Evolutionary conservation across 371 early-diverging fungal genomes (phyloP).

Genomic region (Lichtheimia ramosa): DNA sequence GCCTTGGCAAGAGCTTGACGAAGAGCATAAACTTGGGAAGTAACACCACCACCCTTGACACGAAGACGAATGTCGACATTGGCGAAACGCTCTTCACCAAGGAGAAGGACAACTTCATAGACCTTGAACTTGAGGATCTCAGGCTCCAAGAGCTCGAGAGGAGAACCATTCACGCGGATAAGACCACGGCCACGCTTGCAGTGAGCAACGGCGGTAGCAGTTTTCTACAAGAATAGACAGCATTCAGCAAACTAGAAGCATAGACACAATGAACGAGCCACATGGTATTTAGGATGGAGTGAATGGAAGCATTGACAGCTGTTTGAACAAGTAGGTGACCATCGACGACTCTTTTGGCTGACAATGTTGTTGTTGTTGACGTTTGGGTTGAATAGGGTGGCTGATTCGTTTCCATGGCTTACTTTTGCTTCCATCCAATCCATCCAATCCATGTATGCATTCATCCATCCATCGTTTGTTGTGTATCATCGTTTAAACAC

Average conservation of each 20-base stretch:
- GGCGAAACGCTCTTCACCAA: constrained; percentile 93
- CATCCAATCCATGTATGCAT: background rate
- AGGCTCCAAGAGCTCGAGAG: constrained; percentile 92
- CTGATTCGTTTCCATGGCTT: too few species aligned
- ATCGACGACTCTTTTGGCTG: background rate
- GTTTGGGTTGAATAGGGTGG: too few species aligned
- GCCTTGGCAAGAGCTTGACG: constrained; percentile 99
- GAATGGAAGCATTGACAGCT: background rate
- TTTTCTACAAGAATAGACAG: constrained; percentile 75
- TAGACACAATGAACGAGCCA: too few species aligned
- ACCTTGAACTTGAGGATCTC: constrained; percentile 95
- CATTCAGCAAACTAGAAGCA: background rate
- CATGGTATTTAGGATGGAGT: background rate
- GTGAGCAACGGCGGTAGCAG: constrained; percentile 97
- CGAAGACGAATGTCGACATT: constrained; percentile 95
- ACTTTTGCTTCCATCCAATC: too few species aligned
- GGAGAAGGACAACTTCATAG: constrained; percentile 94
- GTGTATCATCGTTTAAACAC: constrained; percentile 10
- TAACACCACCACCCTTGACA: constrained; percentile 96
- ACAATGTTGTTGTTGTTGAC: background rate
- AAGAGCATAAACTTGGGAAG: constrained; percentile 96
- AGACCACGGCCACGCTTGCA: constrained; percentile 95
- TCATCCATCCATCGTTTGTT: background rate
- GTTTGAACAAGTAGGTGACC: too few species aligned
- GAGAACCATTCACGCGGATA: constrained; percentile 96